These are phyloP conservation scores for Elsinoe perseae DNA, from an alignment of 2,329 filamentous ascomycete species.

Conservation along the genomic window DNA sequence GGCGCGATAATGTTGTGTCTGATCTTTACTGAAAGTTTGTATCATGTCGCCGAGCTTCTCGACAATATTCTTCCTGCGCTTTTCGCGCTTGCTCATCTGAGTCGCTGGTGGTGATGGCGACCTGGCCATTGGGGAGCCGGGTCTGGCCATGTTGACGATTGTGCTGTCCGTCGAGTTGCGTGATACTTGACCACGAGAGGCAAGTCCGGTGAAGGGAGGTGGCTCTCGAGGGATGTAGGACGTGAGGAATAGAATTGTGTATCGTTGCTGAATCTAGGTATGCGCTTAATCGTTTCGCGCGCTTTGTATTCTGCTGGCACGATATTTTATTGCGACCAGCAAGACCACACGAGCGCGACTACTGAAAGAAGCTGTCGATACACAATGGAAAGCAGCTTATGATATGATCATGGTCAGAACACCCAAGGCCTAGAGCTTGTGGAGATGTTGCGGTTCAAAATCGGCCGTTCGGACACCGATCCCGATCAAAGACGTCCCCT, in stretches of 20 bases:
- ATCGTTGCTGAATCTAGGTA: too few species aligned
- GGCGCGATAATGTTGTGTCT: slow-evolving; percentile 77
- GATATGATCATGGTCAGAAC: neutral
- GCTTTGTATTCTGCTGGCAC: too few species aligned
- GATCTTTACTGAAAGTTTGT: slow-evolving; percentile 69
- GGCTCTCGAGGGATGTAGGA: too few species aligned
- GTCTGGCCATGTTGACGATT: slow-evolving; percentile 30
- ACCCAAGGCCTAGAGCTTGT: neutral
- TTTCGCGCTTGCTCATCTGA: slow-evolving; percentile 73
- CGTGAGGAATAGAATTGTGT: too few species aligned
- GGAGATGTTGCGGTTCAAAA: neutral
- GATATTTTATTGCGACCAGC: too few species aligned
- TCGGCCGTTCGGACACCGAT: neutral
- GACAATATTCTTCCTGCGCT: slow-evolving; percentile 72
- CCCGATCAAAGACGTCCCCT: neutral
- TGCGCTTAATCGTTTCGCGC: too few species aligned
- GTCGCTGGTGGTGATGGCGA: slow-evolving; percentile 38
- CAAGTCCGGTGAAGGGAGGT: too few species aligned
- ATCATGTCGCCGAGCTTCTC: slow-evolving; percentile 71
- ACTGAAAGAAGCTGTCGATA: too few species aligned
- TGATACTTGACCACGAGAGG: too few species aligned
- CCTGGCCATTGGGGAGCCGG: slow-evolving; percentile 32
- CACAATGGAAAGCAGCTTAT: too few species aligned
- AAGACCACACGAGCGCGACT: too few species aligned
- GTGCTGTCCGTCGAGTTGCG: too few species aligned